These are phyloP conservation scores for Linum lewisii DNA, from an alignment of 345 rosid genomes.

Conservation along the genomic window DNA sequence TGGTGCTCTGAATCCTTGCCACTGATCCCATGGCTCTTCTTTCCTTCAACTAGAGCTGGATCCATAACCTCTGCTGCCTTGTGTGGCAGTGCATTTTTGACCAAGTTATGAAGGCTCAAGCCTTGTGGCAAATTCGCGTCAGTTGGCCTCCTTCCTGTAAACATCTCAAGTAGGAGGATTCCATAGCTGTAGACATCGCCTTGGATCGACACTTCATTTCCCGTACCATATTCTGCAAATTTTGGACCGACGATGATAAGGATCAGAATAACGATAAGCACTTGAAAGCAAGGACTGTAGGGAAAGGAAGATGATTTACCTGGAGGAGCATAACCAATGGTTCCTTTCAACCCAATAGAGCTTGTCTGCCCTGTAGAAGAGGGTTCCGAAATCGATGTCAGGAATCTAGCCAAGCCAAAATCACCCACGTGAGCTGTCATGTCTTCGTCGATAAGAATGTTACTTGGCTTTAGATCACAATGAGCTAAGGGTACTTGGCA, in stretches of 20 bases:
- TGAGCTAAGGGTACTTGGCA: background rate
- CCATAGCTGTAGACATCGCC: constrained; percentile 2
- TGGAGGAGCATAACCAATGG: background rate
- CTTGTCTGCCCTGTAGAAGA: background rate
- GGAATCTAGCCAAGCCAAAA: background rate
- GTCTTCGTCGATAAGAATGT: background rate
- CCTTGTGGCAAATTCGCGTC: no score
- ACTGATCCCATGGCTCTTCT: background rate
- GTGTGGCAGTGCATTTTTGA: no score
- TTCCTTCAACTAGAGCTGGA: no score
- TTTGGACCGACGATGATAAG: background rate
- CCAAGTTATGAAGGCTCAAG: no score
- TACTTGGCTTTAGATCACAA: constrained; percentile 1
- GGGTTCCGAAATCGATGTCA: background rate
- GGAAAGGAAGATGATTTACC: background rate
- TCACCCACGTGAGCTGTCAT: background rate
- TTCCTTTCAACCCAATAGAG: background rate
- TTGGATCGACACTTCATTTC: background rate
- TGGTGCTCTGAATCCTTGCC: background rate
- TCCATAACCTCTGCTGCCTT: no score
- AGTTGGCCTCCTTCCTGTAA: no score
- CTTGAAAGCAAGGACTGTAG: background rate
- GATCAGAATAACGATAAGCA: background rate
- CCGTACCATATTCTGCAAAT: background rate
- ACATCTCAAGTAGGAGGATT: background rate